phyloP scores from a whole-genome alignment of 2,329 filamentous ascomycete species.

The Xylariales sp. region DNA sequence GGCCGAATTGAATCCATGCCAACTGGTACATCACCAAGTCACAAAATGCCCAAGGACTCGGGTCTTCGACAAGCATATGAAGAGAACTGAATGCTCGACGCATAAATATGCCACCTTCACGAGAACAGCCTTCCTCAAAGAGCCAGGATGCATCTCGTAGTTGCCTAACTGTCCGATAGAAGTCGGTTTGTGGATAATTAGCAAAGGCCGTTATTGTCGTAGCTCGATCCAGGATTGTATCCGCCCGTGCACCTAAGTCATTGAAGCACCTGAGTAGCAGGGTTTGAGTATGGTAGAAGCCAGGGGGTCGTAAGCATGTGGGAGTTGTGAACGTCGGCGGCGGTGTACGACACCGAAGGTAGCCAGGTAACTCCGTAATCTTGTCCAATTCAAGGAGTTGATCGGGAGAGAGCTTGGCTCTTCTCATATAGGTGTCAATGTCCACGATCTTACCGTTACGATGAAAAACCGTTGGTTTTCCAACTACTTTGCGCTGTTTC shows the following conservation, averaged over 20 bases:
- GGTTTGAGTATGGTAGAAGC: neutral
- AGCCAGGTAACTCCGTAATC: neutral
- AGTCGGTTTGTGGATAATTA: constrained; percentile 3
- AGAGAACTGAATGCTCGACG: constrained; percentile 4
- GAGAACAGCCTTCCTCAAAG: constrained; percentile 1
- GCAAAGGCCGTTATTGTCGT: constrained; percentile 1
- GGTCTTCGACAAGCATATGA: constrained; percentile 3
- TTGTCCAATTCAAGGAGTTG: neutral
- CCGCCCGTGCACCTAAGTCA: neutral
- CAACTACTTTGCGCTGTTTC: constrained; percentile 17
- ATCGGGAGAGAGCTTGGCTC: constrained; percentile 2
- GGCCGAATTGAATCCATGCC: constrained; percentile 3
- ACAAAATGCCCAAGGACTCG: constrained; percentile 1
- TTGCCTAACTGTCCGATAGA: constrained; percentile 2
- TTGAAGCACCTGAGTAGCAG: constrained; percentile 5
- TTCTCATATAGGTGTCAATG: constrained; percentile 18
- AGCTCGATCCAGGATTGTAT: neutral
- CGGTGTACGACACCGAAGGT: constrained; percentile 2
- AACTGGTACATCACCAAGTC: constrained; percentile 7
- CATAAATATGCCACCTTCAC: constrained; percentile 1
- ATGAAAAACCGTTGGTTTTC: constrained; percentile 18
- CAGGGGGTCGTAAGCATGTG: neutral
- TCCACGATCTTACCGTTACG: constrained; percentile 20
- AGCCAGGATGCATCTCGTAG: constrained; percentile 6
- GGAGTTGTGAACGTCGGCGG: neutral